Evolutionary conservation across 116 monocot genomes (phyloP), one percentile per base, ranked within the genome.

Genomic region (Dioscorea cayenensis): DNA sequence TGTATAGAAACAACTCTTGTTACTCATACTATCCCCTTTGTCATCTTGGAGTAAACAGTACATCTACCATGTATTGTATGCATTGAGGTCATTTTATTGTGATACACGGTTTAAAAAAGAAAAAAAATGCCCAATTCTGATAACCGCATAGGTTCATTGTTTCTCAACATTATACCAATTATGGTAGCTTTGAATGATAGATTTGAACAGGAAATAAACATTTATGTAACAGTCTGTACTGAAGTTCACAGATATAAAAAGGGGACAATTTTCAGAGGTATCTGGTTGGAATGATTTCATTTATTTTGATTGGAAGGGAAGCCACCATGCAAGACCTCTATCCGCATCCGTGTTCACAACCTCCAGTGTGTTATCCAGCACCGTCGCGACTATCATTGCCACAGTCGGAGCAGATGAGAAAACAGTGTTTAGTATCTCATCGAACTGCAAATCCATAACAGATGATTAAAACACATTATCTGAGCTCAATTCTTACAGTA

Each of bases 331-430:
- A 11, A 94, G 73, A 19, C 94, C 94, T 69, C 90, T 76, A 50
- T 94, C 90, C 2, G 67, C 64, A 18, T 35, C 75, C 5, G 87
- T 5, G 69, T 71, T 67, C 63, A 60, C 48, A 13, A 70, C 67
- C 49, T 91, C 88, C 36, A 94, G 77, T 12, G 95, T 95, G 83
- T 79, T 89, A 62, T 95, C 95, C 13, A 95, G 81, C 49, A 89
- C 20, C 3, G 81, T 75, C 1, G 64, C 95, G 11, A 95, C 91
- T 11, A 87, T 60, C 77, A 91, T 63, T n/a, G 92, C 89, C 72
- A 95, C 89, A 0, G 79, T 77, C 2, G 84, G 89, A 49, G 81
- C 80, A 11, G 95, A 95, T 20, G 91, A 81, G 73, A 95, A 95
- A 59, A 95, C 65, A 10, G 95, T 77, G 60, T 91, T 95, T 75